Percentiles rank a stretch among this genome's conserved stretches.
phyloP scores from a whole-genome alignment of 176 grass and related monocot species.

The Eragrostis curvula region DNA sequence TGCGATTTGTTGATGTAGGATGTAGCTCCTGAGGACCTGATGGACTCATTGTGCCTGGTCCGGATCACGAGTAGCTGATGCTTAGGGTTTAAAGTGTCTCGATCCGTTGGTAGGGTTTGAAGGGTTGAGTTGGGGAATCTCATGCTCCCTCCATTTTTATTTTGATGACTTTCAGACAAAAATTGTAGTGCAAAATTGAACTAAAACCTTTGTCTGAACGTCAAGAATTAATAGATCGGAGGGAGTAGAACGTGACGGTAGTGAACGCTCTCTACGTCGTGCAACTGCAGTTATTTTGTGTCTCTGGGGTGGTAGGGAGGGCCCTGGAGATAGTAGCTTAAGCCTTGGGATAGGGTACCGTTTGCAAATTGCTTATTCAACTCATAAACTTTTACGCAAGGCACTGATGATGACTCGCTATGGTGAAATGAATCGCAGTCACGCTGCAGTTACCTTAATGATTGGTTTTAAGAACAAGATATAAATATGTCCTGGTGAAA shows the following conservation, averaged over 20 bases:
- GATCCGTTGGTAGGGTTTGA: neutral
- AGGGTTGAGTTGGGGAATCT: neutral
- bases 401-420: neutral
- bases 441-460: neutral
- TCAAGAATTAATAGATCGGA: no score
- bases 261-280: neutral
- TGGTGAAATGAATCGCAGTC: neutral
- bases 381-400: constrained; percentile 4
- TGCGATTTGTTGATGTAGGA: neutral
- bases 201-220: no score
- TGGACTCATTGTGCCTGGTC: neutral
- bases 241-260: neutral
- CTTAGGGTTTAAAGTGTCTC: constrained; percentile 26
- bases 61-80: neutral
- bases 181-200: no score
- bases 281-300: constrained; percentile 9
- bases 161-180: no score
- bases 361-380: neutral
- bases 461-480: neutral
- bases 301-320: constrained; percentile 2
- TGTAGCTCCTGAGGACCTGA: constrained; percentile 26
- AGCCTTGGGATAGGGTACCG: neutral
- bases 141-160: no score
- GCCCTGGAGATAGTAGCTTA: constrained; percentile 2
- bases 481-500: neutral